Evolutionary conservation across 176 grass and related monocot genomes (phyloP), one percentile per base, ranked within the genome.

Genomic region (Rhynchospora breviuscula): DNA sequence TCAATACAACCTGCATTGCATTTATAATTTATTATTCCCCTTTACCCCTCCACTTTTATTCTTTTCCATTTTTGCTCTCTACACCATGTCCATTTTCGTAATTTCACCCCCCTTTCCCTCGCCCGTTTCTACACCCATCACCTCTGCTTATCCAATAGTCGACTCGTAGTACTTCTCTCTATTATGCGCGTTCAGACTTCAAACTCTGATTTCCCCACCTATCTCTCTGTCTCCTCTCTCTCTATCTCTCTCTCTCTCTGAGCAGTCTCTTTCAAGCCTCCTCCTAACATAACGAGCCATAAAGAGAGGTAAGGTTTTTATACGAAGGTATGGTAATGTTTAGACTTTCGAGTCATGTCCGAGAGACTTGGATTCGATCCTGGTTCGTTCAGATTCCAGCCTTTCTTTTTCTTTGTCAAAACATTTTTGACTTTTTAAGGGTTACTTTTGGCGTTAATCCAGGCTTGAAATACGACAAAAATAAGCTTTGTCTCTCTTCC

Each of bases 211-310:
- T 76, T 54, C 72, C 22, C 72, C 47, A 76, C 22, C 21, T 22
- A 45, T 63, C 78, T 46, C 59, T 67, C 59, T 82, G 18, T 81
- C 44, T 54, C 60, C 17, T 45, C 15, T 66, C 47, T 67, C 4
- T 82, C 59, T 67, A 1, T 82, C 59, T 58, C 59, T 66, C 5
- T 80, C 62, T 18, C 47, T 31, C 1, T 29, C 26, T 29, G 80
- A 31, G 62, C 44, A 10, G 80, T 82, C 80, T 40, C 80, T 82
- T 82, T 82, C 80, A 68, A 1, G 18, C 47, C 35, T 5, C 21
- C n/a, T 67, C 80, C 80, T 68, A 82, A 67, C 80, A 68, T 82
- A 66, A 66, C 80, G 9, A 82, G n/a, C 80, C 63, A 82, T 82
- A 82, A 82, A 82, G 80, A 82, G 73, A 81, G 80, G 79, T 82